These are phyloP conservation scores for Sarocladium kiliense DNA, from an alignment of 2,329 filamentous ascomycete genomes.

Conservation along the genomic window DNA sequence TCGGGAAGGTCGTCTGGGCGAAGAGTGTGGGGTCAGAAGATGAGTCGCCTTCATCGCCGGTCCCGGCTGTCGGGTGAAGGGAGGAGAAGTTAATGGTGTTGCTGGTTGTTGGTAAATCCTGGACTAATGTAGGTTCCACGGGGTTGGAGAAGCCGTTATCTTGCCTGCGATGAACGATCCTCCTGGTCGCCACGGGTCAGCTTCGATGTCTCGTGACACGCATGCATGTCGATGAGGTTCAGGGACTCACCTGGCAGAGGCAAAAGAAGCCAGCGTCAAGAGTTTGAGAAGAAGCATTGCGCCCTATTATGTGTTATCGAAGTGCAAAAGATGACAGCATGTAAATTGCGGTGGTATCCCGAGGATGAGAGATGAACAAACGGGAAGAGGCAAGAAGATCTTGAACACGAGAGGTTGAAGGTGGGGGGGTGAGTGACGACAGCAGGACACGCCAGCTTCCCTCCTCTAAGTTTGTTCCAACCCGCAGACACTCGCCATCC, in stretches of 20 bases:
- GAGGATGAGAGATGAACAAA: not conserved
- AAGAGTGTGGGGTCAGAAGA: conserved; percentile 1
- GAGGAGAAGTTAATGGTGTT: conserved; percentile 5
- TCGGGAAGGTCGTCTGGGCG: conserved; percentile 3
- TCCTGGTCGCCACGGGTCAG: not conserved
- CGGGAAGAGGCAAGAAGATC: too few species aligned
- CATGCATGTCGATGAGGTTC: not conserved
- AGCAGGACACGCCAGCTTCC: not conserved
- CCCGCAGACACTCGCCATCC: not conserved
- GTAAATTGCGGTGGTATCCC: too few species aligned
- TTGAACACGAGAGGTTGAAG: not conserved
- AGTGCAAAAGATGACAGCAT: too few species aligned
- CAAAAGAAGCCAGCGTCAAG: not conserved
- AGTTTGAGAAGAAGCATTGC: not conserved
- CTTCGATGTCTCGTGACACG: not conserved
- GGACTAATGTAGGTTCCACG: conserved; percentile 1
- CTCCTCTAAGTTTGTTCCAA: not conserved
- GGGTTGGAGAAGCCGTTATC: not conserved
- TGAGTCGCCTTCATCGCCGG: not conserved
- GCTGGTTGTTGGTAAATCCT: conserved; percentile 1
- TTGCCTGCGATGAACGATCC: not conserved
- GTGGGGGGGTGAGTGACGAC: not conserved
- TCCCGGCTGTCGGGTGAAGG: not conserved
- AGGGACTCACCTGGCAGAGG: not conserved
- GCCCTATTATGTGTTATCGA: not conserved